These are phyloP conservation scores for Rosa multiflora DNA, from an alignment of 306 rosid genomes.

Conservation along the genomic window DNA sequence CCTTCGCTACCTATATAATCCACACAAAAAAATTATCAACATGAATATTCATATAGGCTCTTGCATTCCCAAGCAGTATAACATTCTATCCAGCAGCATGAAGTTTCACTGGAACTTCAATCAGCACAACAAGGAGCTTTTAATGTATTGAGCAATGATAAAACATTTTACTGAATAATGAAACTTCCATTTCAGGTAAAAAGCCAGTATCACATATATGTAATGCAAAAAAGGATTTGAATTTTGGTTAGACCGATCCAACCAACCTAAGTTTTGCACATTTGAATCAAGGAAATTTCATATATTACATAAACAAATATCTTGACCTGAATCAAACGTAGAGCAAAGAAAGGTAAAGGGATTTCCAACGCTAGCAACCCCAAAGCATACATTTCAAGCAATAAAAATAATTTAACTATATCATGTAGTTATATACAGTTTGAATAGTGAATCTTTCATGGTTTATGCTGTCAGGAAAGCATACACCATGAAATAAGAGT, in stretches of 20 bases:
- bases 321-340: not conserved
- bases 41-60: conserved; percentile 5
- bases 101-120: not conserved
- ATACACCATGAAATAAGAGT: not conserved
- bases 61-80: conserved; percentile 17
- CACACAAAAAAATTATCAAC: not conserved
- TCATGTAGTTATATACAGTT: not conserved
- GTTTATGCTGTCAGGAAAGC: not conserved
- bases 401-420: not conserved
- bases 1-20: conserved; percentile 78
- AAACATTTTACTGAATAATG: not conserved
- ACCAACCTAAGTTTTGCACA: not conserved
- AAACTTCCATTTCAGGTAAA: not conserved
- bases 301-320: not conserved
- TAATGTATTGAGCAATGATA: not conserved
- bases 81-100: conserved; percentile 7
- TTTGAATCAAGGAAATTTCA: not conserved
- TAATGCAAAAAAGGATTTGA: not conserved
- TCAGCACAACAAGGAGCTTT: not conserved
- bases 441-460: not conserved
- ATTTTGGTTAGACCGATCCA: not conserved
- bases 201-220: not conserved
- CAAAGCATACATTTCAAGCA: not conserved
- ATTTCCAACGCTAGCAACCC: not conserved
- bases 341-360: not conserved